Base-by-base conservation (phyloP, 805 yeast genomes). In the Wickerhamiella musiphila region DNA sequence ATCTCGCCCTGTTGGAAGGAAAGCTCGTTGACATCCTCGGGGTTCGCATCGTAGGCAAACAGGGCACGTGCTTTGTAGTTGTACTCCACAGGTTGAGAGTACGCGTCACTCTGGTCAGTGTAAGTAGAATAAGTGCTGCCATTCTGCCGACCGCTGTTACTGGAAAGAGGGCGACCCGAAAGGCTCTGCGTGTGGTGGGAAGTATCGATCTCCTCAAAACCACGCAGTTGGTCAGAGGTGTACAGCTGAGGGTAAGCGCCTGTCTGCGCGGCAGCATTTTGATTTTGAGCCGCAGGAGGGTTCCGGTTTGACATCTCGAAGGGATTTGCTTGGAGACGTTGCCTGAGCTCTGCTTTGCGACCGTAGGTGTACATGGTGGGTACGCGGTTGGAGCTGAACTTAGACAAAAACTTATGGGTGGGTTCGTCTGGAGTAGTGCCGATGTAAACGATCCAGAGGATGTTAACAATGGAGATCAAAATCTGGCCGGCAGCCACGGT, bases 401-500 rank as follows among this genome's bases (percentile, higher is more conserved):
- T 77, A 59, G 82, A 94, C 34, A 86, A 67, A 60, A 74, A 78
- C 47, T 76, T 72, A 50, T 79, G 82, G 7, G 79, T 61, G 21
- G 93, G 86, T n/a, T 92, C 74, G 32, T 78, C 78, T 33, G 79
- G 78, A 39, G 86, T 86, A 16, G 92, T 77, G 18, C 96, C 96
- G 51, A 76, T 79, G 55, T 82, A 84, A 37, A 82, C 61, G 28
- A 86, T 62, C 94, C 94, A 90, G 37, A 78, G 57, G 29, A 84
- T 50, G 51, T 90, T 82, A 38, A 81, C 62, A 53, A 86, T 81
- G 12, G 90, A 73, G 28, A 82, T 58, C 31, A 86, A 59, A 35
- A 86, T 78, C 42, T 79, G 76, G 5, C 98, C 96, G 0, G 96
- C 94, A 3, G 93, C 78, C 6, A 93, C 84, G 17, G 94, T 92